A percentile compares a stretch with the other conserved stretches of the same genome.
Conservation (phyloP, 345 rosid species). For the Corchorus olitorius region DNA sequence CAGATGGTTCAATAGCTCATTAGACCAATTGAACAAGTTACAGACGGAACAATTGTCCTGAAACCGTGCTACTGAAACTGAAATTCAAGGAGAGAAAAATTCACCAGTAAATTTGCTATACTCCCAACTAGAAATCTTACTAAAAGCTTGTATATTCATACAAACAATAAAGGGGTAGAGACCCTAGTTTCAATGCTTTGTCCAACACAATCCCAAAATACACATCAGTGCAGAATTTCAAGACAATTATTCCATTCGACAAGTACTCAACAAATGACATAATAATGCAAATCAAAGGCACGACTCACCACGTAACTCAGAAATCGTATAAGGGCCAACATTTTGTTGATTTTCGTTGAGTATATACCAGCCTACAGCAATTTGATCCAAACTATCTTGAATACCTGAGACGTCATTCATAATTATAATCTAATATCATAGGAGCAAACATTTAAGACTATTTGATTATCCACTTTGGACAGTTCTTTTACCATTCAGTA, state of each 20-base stretch:
- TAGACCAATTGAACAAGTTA: slow-evolving; percentile 48
- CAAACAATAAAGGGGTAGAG: not conserved
- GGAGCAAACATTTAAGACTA: not conserved
- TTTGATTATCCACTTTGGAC: not conserved
- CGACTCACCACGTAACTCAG: slow-evolving; percentile 73
- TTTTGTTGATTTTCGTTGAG: slow-evolving; percentile 70
- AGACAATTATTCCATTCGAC: slow-evolving; percentile 22
- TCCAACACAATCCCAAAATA: not conserved
- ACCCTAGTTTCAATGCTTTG: not conserved
- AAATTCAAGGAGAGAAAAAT: slow-evolving; percentile 33
- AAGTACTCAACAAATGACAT: not conserved
- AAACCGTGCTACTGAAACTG: slow-evolving; percentile 41
- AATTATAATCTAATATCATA: not conserved
- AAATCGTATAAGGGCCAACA: slow-evolving; percentile 71
- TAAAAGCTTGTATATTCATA: not conserved
- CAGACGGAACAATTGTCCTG: slow-evolving; percentile 42
- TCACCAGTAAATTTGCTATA: slow-evolving; percentile 29
- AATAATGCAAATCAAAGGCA: not conserved
- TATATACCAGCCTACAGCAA: slow-evolving; percentile 72
- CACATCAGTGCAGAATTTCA: slow-evolving; percentile 14
- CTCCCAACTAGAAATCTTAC: not conserved
- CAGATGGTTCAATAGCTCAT: slow-evolving; percentile 44
- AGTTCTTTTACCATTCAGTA: not conserved
- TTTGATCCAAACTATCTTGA: slow-evolving; percentile 9
- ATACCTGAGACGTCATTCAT: slow-evolving; percentile 12